Conservation (phyloP, 768 basidiomycete genomes). For the Mycena galericulata region DNA sequence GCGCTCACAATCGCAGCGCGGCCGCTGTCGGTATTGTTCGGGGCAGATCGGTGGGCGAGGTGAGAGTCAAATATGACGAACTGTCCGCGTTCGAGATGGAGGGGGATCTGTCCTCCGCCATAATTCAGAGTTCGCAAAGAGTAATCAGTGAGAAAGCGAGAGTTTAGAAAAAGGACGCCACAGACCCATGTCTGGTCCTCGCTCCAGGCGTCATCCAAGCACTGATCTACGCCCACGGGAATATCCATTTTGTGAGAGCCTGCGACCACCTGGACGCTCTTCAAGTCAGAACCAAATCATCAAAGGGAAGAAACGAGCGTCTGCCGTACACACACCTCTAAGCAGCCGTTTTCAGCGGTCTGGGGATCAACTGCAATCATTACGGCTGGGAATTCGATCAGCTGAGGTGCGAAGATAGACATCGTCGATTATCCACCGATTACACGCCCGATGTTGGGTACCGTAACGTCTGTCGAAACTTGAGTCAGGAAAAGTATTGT, state of each 20-base stretch:
- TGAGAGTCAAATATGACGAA: slow-evolving; percentile 32
- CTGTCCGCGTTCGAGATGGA: slow-evolving; percentile 26
- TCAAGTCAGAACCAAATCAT: too few relatives aligned
- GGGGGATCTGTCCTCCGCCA: slow-evolving; percentile 8
- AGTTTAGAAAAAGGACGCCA: background rate
- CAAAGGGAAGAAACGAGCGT: background rate
- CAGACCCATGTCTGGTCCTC: slow-evolving; percentile 28
- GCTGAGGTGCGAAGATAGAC: background rate
- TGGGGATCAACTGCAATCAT: slow-evolving; percentile 31
- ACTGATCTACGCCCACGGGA: slow-evolving; percentile 27
- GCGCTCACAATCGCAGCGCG: slow-evolving; percentile 33
- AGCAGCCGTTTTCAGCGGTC: slow-evolving; percentile 29
- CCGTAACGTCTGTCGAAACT: slow-evolving; percentile 12
- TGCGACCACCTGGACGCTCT: slow-evolving; percentile 17
- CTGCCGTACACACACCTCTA: slow-evolving; percentile 25
- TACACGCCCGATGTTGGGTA: slow-evolving; percentile 24
- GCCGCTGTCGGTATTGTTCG: slow-evolving; percentile 22
- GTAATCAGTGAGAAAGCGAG: too few relatives aligned
- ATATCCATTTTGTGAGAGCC: slow-evolving; percentile 29
- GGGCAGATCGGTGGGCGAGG: slow-evolving; percentile 34
- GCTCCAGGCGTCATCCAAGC: slow-evolving; percentile 25
- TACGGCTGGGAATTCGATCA: slow-evolving; percentile 1
- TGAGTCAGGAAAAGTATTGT: too few relatives aligned
- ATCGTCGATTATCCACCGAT: background rate
- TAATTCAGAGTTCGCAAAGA: background rate